Conservation (phyloP, 225 moss, liverwort and hornwort species). For the Climacium dendroides region DNA sequence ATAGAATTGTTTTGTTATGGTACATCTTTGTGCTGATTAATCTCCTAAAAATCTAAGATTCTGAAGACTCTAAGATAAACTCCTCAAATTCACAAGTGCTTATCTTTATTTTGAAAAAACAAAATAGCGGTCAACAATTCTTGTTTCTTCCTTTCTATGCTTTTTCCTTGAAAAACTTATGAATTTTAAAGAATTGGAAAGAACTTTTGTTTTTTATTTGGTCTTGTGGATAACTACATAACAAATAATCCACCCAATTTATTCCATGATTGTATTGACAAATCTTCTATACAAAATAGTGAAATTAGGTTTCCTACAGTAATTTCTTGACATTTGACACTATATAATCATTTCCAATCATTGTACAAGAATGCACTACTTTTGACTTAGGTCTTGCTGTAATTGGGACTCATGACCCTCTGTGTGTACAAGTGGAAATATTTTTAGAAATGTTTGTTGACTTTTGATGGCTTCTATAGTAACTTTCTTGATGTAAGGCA, state of each 20-base stretch:
- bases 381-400: too few relatives aligned
- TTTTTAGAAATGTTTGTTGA: too few relatives aligned
- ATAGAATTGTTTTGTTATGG: neutral
- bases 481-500: too few relatives aligned
- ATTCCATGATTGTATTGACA: neutral
- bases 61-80: accelerated
- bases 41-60: neutral
- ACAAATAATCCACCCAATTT: neutral
- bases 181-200: neutral
- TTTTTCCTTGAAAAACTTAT: neutral
- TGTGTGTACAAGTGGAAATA: too few relatives aligned
- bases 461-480: too few relatives aligned
- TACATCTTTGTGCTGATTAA: neutral
- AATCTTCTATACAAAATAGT: too few relatives aligned
- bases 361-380: too few relatives aligned
- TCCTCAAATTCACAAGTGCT: neutral
- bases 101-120: neutral
- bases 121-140: too few relatives aligned
- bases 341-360: too few relatives aligned
- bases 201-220: neutral
- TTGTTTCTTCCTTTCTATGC: neutral
- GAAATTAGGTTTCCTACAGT: too few relatives aligned
- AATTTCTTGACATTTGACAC: too few relatives aligned
- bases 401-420: too few relatives aligned
- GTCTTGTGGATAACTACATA: neutral